Evolutionary conservation across 805 yeast genomes (phyloP).

Genomic region (Jamesozyma gamospora): DNA sequence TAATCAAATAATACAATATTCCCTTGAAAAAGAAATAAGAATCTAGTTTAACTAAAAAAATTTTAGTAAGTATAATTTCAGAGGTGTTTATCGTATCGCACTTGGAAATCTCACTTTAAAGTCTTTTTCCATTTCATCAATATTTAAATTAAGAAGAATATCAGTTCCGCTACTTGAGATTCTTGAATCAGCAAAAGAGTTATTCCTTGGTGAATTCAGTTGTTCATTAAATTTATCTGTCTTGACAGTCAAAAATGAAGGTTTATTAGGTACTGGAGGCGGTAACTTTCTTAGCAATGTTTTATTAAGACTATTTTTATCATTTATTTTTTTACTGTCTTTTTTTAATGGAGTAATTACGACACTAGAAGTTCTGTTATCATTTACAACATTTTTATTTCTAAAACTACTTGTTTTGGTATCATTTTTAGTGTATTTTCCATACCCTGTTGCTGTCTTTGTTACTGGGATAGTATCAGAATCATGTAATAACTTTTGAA

Average conservation of each 20-base stretch:
- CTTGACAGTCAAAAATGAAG: constrained; percentile 1
- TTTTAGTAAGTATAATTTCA: too few relatives aligned
- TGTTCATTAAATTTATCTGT: not conserved
- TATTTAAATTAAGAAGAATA: constrained; percentile 5
- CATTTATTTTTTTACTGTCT: not conserved
- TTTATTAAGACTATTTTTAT: not conserved
- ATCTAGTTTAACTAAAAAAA: too few relatives aligned
- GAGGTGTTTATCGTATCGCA: constrained; percentile 31
- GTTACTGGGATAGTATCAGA: constrained; percentile 11
- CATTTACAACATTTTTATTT: not conserved
- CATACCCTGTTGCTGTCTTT: constrained; percentile 75
- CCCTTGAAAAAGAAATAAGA: too few relatives aligned
- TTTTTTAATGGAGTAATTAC: not conserved
- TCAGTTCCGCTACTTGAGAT: constrained; percentile 5
- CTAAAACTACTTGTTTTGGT: not conserved
- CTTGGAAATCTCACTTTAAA: constrained; percentile 55
- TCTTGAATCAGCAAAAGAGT: not conserved
- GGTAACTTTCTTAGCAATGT: constrained; percentile 28
- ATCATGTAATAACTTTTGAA: constrained; percentile 37
- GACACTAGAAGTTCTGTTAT: constrained; percentile 1
- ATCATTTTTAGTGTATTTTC: constrained; percentile 49
- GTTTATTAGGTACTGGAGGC: constrained; percentile 38
- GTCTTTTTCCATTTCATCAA: constrained; percentile 49
- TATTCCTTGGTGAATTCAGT: constrained; percentile 29
- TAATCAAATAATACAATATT: too few relatives aligned